phyloP scores from a whole-genome alignment of 495 filamentous ascomycete species.

The Gamarada debralockiae region DNA sequence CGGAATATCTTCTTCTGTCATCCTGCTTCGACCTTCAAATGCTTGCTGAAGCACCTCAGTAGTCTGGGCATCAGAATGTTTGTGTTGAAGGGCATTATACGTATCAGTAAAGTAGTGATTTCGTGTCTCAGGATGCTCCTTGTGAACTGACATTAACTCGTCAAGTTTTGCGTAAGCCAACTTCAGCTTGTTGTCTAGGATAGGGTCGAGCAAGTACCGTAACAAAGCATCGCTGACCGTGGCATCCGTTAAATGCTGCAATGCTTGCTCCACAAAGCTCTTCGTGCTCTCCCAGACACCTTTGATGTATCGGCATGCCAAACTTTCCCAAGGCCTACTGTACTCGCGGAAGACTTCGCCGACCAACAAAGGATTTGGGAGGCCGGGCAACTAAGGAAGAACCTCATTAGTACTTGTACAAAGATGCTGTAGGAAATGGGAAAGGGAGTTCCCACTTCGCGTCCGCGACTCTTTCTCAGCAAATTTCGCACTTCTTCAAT shows the following conservation, averaged over 20 bases:
- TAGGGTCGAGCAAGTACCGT: constrained; percentile 29
- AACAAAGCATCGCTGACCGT: constrained; percentile 27
- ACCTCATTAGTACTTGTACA: neutral
- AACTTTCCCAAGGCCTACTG: constrained; percentile 27
- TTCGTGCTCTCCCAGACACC: constrained; percentile 23
- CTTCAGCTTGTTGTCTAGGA: constrained; percentile 30
- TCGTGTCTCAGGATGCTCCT: constrained; percentile 25
- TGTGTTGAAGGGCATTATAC: constrained; percentile 3
- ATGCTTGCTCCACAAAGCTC: constrained; percentile 28
- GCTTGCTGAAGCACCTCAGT: constrained; percentile 2
- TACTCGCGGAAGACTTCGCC: constrained; percentile 33
- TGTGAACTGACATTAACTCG: constrained; percentile 36
- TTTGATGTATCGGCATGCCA: constrained; percentile 27
- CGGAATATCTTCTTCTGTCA: constrained; percentile 18
- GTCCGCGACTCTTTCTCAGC: constrained; percentile 14
- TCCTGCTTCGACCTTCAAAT: constrained; percentile 4
- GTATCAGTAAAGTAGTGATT: constrained; percentile 25
- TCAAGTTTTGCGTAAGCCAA: constrained; percentile 30
- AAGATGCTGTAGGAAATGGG: neutral
- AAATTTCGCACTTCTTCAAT: constrained; percentile 12
- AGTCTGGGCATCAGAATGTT: constrained; percentile 2
- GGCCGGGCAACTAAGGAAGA: constrained; percentile 33
- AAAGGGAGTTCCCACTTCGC: constrained; percentile 1
- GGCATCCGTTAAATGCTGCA: constrained; percentile 27
- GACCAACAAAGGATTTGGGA: constrained; percentile 30